phyloP scores from a whole-genome alignment of 257 asterid genomes.

The Penstemon eatonii region DNA sequence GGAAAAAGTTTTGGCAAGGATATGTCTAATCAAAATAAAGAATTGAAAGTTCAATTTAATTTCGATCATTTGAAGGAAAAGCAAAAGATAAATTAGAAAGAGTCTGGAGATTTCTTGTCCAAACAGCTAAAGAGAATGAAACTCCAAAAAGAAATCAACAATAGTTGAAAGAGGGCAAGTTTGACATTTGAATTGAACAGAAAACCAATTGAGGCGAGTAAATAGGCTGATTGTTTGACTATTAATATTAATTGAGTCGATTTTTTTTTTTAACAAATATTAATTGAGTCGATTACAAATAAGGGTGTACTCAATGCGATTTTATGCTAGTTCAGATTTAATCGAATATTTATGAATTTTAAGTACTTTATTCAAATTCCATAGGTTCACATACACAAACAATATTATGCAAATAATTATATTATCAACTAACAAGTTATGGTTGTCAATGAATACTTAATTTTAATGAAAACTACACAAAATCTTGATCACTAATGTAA shows the following conservation, averaged over 20 bases:
- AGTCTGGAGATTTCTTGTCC: constrained; percentile 1
- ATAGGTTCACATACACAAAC: too few relatives aligned
- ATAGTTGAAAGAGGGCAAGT: constrained; percentile 21
- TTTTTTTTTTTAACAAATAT: not conserved
- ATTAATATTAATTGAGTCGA: not conserved
- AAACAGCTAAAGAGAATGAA: constrained; percentile 19
- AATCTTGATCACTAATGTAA: too few relatives aligned
- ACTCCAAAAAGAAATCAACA: constrained; percentile 1
- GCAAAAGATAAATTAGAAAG: not conserved
- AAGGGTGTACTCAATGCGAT: too few relatives aligned
- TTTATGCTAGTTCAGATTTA: too few relatives aligned
- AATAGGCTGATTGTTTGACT: too few relatives aligned
- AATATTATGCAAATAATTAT: too few relatives aligned
- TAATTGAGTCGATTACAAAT: not conserved
- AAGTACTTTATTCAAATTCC: too few relatives aligned
- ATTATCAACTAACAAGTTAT: too few relatives aligned
- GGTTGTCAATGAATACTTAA: too few relatives aligned
- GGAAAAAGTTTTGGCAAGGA: not conserved
- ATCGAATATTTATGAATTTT: too few relatives aligned
- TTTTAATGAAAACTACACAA: too few relatives aligned
- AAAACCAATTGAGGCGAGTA: not conserved
- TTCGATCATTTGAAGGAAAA: not conserved
- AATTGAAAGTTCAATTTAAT: constrained; percentile 18
- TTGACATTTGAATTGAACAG: constrained; percentile 37
- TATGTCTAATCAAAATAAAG: not conserved